Evolutionary conservation across 768 basidiomycete species (phyloP), one percentile per base, ranked within the genome.

Genomic region (Neoboletus magnificus): DNA sequence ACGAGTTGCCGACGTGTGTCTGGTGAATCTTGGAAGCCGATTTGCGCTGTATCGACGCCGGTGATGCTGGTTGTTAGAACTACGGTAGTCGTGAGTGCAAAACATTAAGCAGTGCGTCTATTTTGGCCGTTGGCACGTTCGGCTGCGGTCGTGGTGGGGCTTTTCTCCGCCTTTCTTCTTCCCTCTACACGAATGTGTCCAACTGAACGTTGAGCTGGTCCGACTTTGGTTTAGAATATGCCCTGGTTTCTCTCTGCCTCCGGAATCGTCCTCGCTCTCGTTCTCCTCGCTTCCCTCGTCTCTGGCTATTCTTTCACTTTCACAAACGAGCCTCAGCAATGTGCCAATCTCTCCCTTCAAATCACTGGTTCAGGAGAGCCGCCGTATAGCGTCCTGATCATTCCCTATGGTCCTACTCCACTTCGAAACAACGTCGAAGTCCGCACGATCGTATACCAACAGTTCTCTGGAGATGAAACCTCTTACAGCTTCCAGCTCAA

Each of bases 351-450:
- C 40, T 79, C 82, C 40, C 70, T 91, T 23, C 55, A 73, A n/a
- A 73, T 89, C 48, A 70, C 76, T 13, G 87, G 87, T 59, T 78
- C 77, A 32, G 87, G 87, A 52, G 62, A 70, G 44, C 84, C 89
- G 0, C 90, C 90, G 0, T 93, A 87, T 71, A 76, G 75, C 36
- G 73, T 86, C 49, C 75, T 91, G 22, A 71, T 91, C 49, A 73
- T 91, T 36, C 90, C 90, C 1, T 80, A 77, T 63, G 89, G 89
- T 4, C 73, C 85, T 4, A 76, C 80, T 0, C 81, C 89, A 5
- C 75, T 89, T 13, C 50, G 79, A 4, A 83, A 84, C 58, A 82
- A 79, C 55, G 71, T 80, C 32, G 90, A 93, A 67, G 84, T 78
- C 23, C 78, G 89, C 29, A 79, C 65, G 40, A 84, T 89, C 45